Evolutionary conservation across 192 early-diverging fungal genomes (phyloP).

Genomic region (Rhizophagus prolifer): DNA sequence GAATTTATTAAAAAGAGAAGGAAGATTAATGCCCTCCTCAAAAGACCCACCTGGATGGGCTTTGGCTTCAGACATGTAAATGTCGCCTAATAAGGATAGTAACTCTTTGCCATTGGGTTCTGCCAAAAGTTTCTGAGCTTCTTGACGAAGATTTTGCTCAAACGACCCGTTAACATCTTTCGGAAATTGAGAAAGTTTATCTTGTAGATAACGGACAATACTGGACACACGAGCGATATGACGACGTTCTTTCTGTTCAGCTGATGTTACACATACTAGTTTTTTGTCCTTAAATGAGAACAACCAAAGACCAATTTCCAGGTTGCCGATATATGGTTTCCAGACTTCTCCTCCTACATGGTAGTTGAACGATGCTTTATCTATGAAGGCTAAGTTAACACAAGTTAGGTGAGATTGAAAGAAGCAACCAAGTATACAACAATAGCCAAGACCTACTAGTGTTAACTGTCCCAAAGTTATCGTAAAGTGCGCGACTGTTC

Average conservation of each 20-base stretch:
- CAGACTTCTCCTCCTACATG: not conserved
- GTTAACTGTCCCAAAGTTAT: not conserved
- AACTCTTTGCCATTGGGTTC: slow-evolving; percentile 12
- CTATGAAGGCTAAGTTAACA: not conserved
- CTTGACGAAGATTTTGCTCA: slow-evolving; percentile 2
- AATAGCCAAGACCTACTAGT: not conserved
- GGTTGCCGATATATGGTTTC: slow-evolving; percentile 9
- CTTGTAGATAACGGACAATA: not conserved
- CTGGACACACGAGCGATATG: not conserved
- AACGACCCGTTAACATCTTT: not conserved
- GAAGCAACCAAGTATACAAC: slow-evolving; percentile 31
- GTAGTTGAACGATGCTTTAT: not conserved
- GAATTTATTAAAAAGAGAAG: not conserved
- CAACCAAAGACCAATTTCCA: slow-evolving; percentile 4
- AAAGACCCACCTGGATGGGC: not conserved
- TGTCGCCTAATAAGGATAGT: not conserved
- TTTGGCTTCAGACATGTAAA: not conserved
- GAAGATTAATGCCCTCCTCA: not conserved
- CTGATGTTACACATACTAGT: not conserved
- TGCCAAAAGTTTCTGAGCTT: not conserved
- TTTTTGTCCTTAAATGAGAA: not conserved
- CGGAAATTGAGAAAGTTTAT: slow-evolving; percentile 7
- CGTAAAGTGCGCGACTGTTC: not conserved
- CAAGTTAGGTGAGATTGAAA: not conserved
- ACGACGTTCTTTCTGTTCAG: slow-evolving; percentile 3